Evolutionary conservation across 2,329 filamentous ascomycete genomes (phyloP).

Genomic region (Arthroderma sp.): DNA sequence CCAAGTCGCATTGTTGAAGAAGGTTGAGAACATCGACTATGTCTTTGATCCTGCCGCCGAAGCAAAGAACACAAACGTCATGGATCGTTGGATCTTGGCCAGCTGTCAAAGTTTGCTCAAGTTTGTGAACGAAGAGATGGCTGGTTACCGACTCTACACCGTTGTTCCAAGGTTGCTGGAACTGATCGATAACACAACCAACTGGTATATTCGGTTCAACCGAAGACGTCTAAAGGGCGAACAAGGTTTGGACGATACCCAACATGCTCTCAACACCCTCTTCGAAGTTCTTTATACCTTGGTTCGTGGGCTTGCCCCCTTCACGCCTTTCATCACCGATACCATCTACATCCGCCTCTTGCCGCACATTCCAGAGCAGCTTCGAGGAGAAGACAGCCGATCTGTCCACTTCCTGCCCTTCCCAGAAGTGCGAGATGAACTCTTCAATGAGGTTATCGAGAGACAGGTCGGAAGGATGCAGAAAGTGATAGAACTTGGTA

Average conservation of each 20-base stretch:
- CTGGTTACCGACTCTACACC: constrained; percentile 69
- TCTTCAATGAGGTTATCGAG: constrained; percentile 79
- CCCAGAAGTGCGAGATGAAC: constrained; percentile 74
- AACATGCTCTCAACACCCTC: constrained; percentile 82
- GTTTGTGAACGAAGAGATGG: constrained; percentile 89
- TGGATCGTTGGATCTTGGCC: constrained; percentile 92
- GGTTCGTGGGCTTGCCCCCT: constrained; percentile 77
- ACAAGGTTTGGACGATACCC: constrained; percentile 70
- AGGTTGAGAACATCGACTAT: constrained; percentile 65
- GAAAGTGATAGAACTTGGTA: constrained; percentile 80
- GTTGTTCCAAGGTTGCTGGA: constrained; percentile 74
- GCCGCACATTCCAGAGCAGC: constrained; percentile 63
- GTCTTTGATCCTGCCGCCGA: constrained; percentile 65
- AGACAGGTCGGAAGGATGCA: constrained; percentile 85
- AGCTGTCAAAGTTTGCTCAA: constrained; percentile 81
- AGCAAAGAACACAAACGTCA: constrained; percentile 72
- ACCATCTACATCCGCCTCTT: constrained; percentile 80
- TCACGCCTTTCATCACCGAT: constrained; percentile 91
- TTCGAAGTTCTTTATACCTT: constrained; percentile 90
- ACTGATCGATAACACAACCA: constrained; percentile 90
- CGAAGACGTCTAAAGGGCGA: constrained; percentile 83
- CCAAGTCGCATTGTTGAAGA: constrained; percentile 75
- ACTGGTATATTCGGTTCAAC: constrained; percentile 98
- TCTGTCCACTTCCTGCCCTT: constrained; percentile 89
- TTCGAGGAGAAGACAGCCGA: constrained; percentile 59